Evolutionary conservation across 1,284 basidiomycete species (phyloP).

Genomic region (Pulveroboletus sp.): DNA sequence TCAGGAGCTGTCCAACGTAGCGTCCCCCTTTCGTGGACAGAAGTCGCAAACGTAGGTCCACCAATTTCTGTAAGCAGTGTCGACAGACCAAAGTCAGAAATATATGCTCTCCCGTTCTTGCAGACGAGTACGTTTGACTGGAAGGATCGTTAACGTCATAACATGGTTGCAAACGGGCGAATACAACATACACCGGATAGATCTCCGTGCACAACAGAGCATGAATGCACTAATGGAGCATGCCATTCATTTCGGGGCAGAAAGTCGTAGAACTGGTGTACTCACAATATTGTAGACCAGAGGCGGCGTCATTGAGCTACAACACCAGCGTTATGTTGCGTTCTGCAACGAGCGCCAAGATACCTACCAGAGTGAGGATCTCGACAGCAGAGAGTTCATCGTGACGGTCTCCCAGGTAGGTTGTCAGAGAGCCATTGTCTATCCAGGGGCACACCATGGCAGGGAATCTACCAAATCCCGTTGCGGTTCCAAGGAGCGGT

Average conservation of each 20-base stretch:
- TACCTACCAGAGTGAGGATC: conserved; percentile 18
- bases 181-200: conserved; percentile 27
- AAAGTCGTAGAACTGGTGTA: background rate
- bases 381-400: background rate
- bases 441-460: conserved; percentile 30
- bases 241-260: background rate
- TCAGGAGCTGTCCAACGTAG: conserved; percentile 25
- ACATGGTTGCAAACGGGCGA: background rate
- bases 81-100: conserved; percentile 24
- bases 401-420: conserved; percentile 15
- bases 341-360: background rate
- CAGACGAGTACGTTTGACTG: conserved; percentile 24
- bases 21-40: conserved; percentile 12
- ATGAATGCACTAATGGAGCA: conserved; percentile 24
- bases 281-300: conserved; percentile 26
- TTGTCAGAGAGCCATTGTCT: conserved; percentile 24
- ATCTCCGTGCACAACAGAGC: conserved; percentile 28
- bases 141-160: background rate
- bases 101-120: conserved; percentile 8
- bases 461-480: conserved; percentile 24
- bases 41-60: conserved; percentile 16
- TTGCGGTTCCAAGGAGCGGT: conserved; percentile 22
- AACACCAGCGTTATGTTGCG: background rate
- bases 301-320: conserved; percentile 22
- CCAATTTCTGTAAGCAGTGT: conserved; percentile 22